Conservation (phyloP, 352 stramenopile species). For the Phytophthora podocarpi region DNA sequence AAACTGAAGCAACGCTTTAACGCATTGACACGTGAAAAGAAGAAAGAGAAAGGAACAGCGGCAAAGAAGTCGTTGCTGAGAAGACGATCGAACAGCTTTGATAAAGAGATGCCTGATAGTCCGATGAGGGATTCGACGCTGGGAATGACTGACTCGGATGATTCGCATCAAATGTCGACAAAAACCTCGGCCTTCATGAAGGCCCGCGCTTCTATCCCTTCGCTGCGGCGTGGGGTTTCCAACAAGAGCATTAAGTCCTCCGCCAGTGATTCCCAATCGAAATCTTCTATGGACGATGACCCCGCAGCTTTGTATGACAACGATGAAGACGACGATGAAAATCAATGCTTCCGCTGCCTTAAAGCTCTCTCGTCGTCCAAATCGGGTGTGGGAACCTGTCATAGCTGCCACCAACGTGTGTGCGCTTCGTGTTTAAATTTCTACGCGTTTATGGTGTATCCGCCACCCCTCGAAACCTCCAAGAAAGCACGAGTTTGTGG, state of each 20-base stretch:
- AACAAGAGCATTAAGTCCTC: constrained; percentile 28
- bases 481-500: constrained; percentile 71
- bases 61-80: constrained; percentile 37
- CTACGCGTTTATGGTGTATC: constrained; percentile 76
- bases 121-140: constrained; percentile 31
- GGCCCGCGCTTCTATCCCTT: constrained; percentile 36
- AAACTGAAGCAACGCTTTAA: constrained; percentile 52
- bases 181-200: constrained; percentile 37
- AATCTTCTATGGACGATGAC: constrained; percentile 32
- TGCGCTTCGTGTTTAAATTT: constrained; percentile 61
- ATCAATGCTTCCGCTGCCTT: constrained; percentile 70
- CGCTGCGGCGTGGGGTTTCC: constrained; percentile 33
- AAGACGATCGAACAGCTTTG: constrained; percentile 49
- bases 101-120: constrained; percentile 40
- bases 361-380: constrained; percentile 36
- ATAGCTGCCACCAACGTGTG: constrained; percentile 73
- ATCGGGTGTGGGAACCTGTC: constrained; percentile 32
- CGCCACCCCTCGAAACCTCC: constrained; percentile 60
- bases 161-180: constrained; percentile 10
- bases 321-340: constrained; percentile 55
- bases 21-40: constrained; percentile 37
- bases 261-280: constrained; percentile 15
- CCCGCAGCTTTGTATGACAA: constrained; percentile 36
- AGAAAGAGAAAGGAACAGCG: constrained; percentile 33
- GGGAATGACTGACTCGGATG: constrained; percentile 24